phyloP scores from a whole-genome alignment of 495 filamentous ascomycete genomes.

The Penicillium bovifimosum region DNA sequence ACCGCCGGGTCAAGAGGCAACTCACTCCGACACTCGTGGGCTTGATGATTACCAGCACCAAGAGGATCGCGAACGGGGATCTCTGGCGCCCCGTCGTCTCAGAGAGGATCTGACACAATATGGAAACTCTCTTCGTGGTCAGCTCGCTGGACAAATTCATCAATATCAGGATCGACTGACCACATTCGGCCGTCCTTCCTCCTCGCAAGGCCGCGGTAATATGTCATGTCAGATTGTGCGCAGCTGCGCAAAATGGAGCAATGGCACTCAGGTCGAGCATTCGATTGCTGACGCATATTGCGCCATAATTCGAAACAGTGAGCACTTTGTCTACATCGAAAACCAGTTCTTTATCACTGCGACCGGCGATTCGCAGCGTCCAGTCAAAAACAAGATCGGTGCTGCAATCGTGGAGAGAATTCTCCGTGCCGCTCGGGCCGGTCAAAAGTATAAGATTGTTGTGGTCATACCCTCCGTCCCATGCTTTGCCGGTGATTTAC shows the following conservation, averaged over 20 bases:
- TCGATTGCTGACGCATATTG: constrained; percentile 89
- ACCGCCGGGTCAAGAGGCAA: constrained; percentile 33
- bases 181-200: constrained; percentile 18
- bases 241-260: constrained; percentile 68
- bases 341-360: constrained; percentile 99
- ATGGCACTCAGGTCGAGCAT: constrained; percentile 65
- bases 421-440: constrained; percentile 63
- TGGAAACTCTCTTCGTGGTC: constrained; percentile 35
- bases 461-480: constrained; percentile 85
- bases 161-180: constrained; percentile 42
- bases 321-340: constrained; percentile 91
- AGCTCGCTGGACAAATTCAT: constrained; percentile 45
- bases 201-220: constrained; percentile 37
- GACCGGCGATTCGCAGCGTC: constrained; percentile 66
- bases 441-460: constrained; percentile 76
- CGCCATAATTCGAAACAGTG: constrained; percentile 69
- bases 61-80: constrained; percentile 30
- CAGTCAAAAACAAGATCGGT: constrained; percentile 83
- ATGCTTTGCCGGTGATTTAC: constrained; percentile 84
- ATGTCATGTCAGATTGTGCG: constrained; percentile 64
- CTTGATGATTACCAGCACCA: constrained; percentile 32
- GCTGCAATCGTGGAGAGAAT: constrained; percentile 85
- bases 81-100: constrained; percentile 27
- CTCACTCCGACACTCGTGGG: constrained; percentile 35
- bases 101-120: constrained; percentile 34